Evolutionary conservation across 495 filamentous ascomycete genomes (phyloP).

Genomic region (Daldinia loculata): DNA sequence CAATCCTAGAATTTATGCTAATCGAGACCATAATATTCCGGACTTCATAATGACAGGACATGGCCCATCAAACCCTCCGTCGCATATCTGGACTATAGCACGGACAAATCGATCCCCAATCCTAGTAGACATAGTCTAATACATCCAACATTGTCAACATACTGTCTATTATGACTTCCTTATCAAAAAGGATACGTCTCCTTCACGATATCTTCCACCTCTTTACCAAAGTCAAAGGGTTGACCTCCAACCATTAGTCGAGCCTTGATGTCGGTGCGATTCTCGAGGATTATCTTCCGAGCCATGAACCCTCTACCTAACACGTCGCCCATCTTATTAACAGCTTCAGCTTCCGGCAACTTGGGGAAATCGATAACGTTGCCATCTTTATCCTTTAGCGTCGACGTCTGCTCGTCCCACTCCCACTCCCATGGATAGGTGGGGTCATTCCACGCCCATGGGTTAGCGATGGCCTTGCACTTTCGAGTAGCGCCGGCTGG

Average conservation of each 20-base stretch:
- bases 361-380: conserved; percentile 52
- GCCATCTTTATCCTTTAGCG: conserved; percentile 52
- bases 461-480: conserved; percentile 44
- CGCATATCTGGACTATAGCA: too few relatives aligned
- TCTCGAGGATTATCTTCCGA: conserved; percentile 41
- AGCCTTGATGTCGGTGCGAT: conserved; percentile 36
- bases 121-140: too few relatives aligned
- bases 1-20: neutral
- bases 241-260: conserved; percentile 28
- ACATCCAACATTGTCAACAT: too few relatives aligned
- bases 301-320: conserved; percentile 28
- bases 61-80: too few relatives aligned
- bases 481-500: conserved; percentile 42
- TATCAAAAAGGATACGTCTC: conserved; percentile 14
- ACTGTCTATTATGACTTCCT: too few relatives aligned
- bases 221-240: conserved; percentile 41
- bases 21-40: neutral
- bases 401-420: conserved; percentile 40
- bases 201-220: conserved; percentile 27
- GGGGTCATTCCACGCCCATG: conserved; percentile 42
- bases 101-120: too few relatives aligned
- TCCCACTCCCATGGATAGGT: conserved; percentile 41
- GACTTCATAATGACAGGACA: neutral
- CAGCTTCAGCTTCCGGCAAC: conserved; percentile 4
- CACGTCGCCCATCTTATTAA: conserved; percentile 26